Percentiles rank a stretch among this genome's conserved stretches.
Conservation (phyloP, 2,329 filamentous ascomycete genomes). For the Ramularia endophylla region DNA sequence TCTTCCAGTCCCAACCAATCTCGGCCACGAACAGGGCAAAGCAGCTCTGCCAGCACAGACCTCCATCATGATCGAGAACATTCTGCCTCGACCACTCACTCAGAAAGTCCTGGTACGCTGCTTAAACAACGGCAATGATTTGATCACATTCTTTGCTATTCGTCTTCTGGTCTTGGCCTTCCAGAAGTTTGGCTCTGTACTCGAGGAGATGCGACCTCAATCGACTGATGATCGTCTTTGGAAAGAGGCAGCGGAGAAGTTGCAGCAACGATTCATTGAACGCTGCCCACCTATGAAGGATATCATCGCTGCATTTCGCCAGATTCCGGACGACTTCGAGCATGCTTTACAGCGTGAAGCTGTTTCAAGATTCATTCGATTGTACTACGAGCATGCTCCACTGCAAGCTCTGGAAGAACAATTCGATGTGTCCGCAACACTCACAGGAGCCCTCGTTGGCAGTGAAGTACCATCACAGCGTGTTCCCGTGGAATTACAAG, state of each 20-base stretch:
- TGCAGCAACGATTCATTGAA: slow-evolving; percentile 69
- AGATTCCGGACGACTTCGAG: slow-evolving; percentile 57
- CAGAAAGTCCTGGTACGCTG: slow-evolving; percentile 75
- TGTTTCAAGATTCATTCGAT: slow-evolving; percentile 66
- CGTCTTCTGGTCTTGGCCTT: slow-evolving; percentile 73
- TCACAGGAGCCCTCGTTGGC: slow-evolving; percentile 62
- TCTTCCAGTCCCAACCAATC: slow-evolving; percentile 64
- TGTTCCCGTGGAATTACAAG: slow-evolving; percentile 25
- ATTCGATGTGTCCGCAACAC: slow-evolving; percentile 76
- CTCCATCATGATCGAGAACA: slow-evolving; percentile 73
- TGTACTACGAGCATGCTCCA: slow-evolving; percentile 82
- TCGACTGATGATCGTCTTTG: slow-evolving; percentile 48
- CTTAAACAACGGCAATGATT: slow-evolving; percentile 66
- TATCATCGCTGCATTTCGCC: slow-evolving; percentile 66
- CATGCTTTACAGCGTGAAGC: slow-evolving; percentile 67
- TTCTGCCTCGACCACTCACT: slow-evolving; percentile 75
- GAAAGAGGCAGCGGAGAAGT: slow-evolving; percentile 60
- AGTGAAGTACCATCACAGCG: slow-evolving; percentile 4
- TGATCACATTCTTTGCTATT: slow-evolving; percentile 79
- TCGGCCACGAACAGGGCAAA: slow-evolving; percentile 55
- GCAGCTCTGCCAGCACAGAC: slow-evolving; percentile 69
- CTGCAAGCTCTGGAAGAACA: slow-evolving; percentile 74
- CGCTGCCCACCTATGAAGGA: slow-evolving; percentile 78
- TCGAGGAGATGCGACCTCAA: slow-evolving; percentile 51
- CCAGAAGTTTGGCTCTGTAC: slow-evolving; percentile 63